Conservation (phyloP, 805 yeast genomes). For the Naumovozyma dairenensis region DNA sequence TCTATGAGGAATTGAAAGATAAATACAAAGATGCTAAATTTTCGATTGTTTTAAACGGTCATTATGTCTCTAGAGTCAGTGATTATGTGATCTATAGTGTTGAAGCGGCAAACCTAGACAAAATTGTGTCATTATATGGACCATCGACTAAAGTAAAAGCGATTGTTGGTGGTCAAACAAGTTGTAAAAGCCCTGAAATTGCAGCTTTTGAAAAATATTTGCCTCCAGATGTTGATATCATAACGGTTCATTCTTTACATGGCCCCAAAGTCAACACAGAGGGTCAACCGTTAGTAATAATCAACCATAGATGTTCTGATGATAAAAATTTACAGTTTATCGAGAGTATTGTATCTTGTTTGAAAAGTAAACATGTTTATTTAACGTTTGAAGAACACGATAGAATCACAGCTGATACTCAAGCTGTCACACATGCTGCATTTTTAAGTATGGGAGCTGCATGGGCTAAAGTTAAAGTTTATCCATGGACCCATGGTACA, state of each 20-base stretch:
- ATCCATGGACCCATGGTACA: constrained; percentile 64
- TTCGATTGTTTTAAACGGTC: constrained; percentile 66
- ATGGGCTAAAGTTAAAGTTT: constrained; percentile 73
- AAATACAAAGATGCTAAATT: constrained; percentile 38
- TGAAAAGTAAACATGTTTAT: constrained; percentile 67
- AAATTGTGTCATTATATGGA: constrained; percentile 67
- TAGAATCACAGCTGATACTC: constrained; percentile 93
- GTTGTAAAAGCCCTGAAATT: constrained; percentile 88
- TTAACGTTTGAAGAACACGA: constrained; percentile 86
- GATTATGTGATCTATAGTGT: constrained; percentile 87
- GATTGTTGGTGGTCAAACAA: constrained; percentile 96
- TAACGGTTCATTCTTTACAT: constrained; percentile 85
- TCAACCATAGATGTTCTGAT: constrained; percentile 55
- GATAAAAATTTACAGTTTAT: constrained; percentile 51
- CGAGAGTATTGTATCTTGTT: constrained; percentile 53
- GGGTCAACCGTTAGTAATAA: constrained; percentile 88
- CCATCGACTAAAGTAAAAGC: constrained; percentile 83
- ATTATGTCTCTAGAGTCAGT: constrained; percentile 65
- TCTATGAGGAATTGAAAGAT: constrained; percentile 36
- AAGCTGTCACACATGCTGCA: constrained; percentile 97
- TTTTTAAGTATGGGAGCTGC: constrained; percentile 95
- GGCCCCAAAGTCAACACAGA: constrained; percentile 85
- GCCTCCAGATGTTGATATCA: constrained; percentile 73
- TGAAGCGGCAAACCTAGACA: constrained; percentile 76
- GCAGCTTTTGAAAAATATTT: constrained; percentile 67